Base-by-base conservation (phyloP, 768 basidiomycete genomes). In the Russula sp. region DNA sequence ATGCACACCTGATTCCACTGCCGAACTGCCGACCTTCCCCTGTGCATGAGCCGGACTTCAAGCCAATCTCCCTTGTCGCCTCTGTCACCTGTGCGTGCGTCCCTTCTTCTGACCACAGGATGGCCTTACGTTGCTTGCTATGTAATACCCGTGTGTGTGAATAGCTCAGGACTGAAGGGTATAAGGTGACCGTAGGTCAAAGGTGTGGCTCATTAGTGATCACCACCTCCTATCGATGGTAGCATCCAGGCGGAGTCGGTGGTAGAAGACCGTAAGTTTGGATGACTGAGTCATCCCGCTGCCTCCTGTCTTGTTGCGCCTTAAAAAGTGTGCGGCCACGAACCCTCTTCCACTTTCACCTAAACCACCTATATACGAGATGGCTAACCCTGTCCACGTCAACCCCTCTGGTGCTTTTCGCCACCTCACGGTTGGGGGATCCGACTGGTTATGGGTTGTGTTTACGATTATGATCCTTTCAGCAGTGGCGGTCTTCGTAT, bases 361-460 rank as follows among this genome's bases (percentile, higher is more conserved):
- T 13, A 14, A 14, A 14, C 14, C 8, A 9, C 14, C 30, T 51
- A 13, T 46, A 49, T 6, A 32, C 46, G n/a, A 32, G 1, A 68
- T 66, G 67, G 34, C 14, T 4, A 62, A 42, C 18, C 77, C 77
- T 0, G 69, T 80, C 26, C 24, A 67, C 4, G 54, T 53, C 46
- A 80, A 80, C 60, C 79, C 77, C 0, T 73, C 76, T 14, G 72
- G 56, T 8, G 79, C 78, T 28, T 71, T 69, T 16, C 66, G 65
- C 56, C 76, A 77, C 71, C 79, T 84, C 72, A 79, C 79, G 57
- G 67, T 69, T 0, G 74, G 73, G 38, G 83, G 77, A 5, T 80
- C 83, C 1, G 76, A 84, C 73, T 86, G 81, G 80, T 72, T 80
- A 6, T 86, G 82, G 82, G 78, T 82, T 0, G 82, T 83, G 44